Conservation (phyloP, 2,329 filamentous ascomycete species). For the Trichophyton mentagrophytes region DNA sequence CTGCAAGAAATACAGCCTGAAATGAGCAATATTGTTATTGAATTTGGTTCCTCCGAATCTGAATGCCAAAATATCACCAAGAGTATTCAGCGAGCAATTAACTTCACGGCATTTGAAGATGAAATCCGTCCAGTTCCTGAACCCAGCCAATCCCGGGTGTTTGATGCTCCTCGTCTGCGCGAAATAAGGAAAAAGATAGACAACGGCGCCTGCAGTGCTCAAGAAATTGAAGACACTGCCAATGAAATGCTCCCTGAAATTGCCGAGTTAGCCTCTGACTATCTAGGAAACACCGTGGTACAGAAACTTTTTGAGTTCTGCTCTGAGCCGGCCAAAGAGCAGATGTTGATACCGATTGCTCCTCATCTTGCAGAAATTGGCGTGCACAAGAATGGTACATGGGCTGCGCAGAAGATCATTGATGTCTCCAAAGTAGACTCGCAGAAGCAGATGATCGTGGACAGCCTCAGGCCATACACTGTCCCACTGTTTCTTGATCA, state of each 20-base stretch:
- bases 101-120: constrained; percentile 56
- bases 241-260: constrained; percentile 93
- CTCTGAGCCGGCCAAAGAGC: constrained; percentile 76
- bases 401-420: constrained; percentile 98
- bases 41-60: constrained; percentile 74
- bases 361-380: constrained; percentile 93
- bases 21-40: constrained; percentile 71
- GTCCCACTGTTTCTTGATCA: constrained; percentile 91
- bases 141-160: constrained; percentile 73
- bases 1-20: constrained; percentile 68
- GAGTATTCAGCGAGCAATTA: constrained; percentile 64
- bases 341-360: constrained; percentile 77
- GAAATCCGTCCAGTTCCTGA: constrained; percentile 87
- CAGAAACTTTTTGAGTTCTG: constrained; percentile 98
- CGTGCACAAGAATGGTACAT: constrained; percentile 97
- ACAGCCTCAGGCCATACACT: constrained; percentile 72
- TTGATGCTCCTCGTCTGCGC: constrained; percentile 85
- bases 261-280: constrained; percentile 86
- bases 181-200: constrained; percentile 97
- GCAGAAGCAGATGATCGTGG: constrained; percentile 75
- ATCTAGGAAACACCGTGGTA: constrained; percentile 97
- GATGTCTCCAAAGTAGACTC: constrained; percentile 76
- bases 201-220: constrained; percentile 72
- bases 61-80: constrained; percentile 60
- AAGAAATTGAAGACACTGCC: constrained; percentile 86